A percentile compares a stretch with the other conserved stretches of the same genome.
phyloP scores from a whole-genome alignment of 169 alveolate genomes.

The Amoebophrya sp. region DNA sequence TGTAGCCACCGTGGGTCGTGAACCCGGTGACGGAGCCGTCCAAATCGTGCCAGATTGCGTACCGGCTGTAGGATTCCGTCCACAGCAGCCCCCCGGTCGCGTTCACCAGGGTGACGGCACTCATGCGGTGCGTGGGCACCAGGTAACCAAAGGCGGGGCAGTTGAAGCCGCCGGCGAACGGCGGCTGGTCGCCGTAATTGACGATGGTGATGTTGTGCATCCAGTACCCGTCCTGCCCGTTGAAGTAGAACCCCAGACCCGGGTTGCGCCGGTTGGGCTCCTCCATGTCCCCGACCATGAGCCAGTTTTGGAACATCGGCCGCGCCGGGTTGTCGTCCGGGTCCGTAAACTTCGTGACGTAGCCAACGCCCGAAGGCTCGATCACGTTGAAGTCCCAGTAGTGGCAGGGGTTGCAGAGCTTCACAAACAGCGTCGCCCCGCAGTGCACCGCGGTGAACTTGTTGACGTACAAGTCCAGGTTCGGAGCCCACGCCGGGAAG shows the following conservation, averaged over 20 bases:
- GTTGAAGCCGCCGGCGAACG: background rate
- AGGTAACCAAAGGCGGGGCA: background rate
- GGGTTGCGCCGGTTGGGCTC: background rate
- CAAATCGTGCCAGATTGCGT: background rate
- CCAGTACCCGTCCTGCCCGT: background rate
- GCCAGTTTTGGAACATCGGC: background rate
- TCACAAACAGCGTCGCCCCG: background rate
- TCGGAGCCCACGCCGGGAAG: background rate
- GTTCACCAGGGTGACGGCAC: background rate
- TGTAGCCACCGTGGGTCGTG: background rate
- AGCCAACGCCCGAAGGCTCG: background rate
- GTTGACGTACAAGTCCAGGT: background rate
- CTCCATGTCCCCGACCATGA: background rate
- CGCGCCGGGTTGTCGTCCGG: background rate
- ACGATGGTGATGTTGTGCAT: background rate
- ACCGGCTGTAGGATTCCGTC: background rate
- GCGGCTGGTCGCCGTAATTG: background rate
- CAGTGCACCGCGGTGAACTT: background rate
- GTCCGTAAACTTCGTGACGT: background rate
- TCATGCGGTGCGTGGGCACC: background rate
- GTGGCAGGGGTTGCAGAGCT: background rate
- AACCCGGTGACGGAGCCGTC: background rate
- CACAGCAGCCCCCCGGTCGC: background rate
- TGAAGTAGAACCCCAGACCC: background rate
- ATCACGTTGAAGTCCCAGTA: background rate